These are phyloP conservation scores for Chenopodium quinoa DNA, from an alignment of 148 eudicot genomes.

Conservation along the genomic window DNA sequence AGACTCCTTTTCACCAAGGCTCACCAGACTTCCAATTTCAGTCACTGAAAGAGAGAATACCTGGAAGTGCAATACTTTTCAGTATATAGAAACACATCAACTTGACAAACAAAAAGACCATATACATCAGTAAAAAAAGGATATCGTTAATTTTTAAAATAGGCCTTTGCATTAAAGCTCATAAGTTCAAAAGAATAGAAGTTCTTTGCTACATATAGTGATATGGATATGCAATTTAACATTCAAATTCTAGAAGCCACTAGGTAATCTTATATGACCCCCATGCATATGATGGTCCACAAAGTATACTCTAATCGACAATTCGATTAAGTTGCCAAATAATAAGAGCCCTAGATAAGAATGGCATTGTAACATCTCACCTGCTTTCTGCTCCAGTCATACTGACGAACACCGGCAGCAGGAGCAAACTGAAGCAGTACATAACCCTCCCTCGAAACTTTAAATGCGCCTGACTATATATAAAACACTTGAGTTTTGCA, in stretches of 20 bases:
- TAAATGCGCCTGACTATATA: slow-evolving; percentile 84
- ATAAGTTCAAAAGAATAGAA: background rate
- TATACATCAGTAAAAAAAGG: background rate
- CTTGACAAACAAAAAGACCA: background rate
- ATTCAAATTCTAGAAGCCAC: background rate
- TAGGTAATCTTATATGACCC: background rate
- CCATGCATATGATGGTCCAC: background rate
- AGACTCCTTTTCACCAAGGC: slow-evolving; percentile 79
- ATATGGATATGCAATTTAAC: slow-evolving; percentile 8
- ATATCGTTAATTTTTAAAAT: background rate
- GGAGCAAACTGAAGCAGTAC: slow-evolving; percentile 95
- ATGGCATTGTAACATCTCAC: slow-evolving; percentile 34
- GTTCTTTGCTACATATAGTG: background rate
- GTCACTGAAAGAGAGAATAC: slow-evolving; percentile 86
- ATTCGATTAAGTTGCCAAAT: background rate
- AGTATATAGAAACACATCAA: slow-evolving; percentile 3
- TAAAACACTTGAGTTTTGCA: slow-evolving; percentile 6
- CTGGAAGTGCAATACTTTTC: slow-evolving; percentile 35
- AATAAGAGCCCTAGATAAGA: background rate
- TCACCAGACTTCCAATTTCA: slow-evolving; percentile 79
- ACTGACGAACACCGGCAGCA: slow-evolving; percentile 82
- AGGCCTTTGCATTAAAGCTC: background rate
- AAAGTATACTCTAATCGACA: background rate
- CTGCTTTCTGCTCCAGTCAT: slow-evolving; percentile 95
- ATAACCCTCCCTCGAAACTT: slow-evolving; percentile 70